Evolutionary conservation across 2,329 filamentous ascomycete species (phyloP).

Genomic region (Calonectria henricotiae): DNA sequence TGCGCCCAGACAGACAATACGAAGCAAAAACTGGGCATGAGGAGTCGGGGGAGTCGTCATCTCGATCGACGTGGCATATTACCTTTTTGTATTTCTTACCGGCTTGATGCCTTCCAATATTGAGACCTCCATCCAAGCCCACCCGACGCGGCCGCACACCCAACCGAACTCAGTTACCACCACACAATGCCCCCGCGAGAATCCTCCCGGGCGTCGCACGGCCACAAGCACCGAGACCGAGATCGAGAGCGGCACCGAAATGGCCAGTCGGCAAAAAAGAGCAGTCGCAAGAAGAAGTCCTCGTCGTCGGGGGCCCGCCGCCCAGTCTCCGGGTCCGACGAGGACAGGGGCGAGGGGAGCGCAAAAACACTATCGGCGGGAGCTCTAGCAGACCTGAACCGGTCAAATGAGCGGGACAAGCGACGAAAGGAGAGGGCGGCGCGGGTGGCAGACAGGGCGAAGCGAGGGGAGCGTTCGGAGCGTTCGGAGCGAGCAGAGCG

Average conservation of each 20-base stretch:
- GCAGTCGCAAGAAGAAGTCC: slow-evolving; percentile 58
- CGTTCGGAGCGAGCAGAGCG: slow-evolving; percentile 33
- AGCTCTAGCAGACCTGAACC: slow-evolving; percentile 78
- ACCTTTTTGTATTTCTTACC: slow-evolving; percentile 29
- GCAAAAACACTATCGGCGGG: slow-evolving; percentile 63
- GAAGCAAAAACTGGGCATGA: slow-evolving; percentile 36
- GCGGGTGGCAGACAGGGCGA: slow-evolving; percentile 30
- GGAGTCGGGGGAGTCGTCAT: slow-evolving; percentile 45
- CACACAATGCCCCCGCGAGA: slow-evolving; percentile 58
- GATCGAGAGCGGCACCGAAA: slow-evolving; percentile 49
- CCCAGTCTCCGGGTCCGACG: slow-evolving; percentile 57
- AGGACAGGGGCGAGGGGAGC: slow-evolving; percentile 51
- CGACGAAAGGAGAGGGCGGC: slow-evolving; percentile 59
- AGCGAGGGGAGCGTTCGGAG: slow-evolving; percentile 39
- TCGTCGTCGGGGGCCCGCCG: slow-evolving; percentile 55
- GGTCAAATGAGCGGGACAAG: slow-evolving; percentile 70
- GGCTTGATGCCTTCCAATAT: slow-evolving; percentile 31
- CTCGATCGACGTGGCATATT: slow-evolving; percentile 30
- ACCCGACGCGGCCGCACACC: slow-evolving; percentile 38
- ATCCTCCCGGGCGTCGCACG: slow-evolving; percentile 55
- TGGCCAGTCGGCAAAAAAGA: slow-evolving; percentile 54
- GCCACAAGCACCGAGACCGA: slow-evolving; percentile 45
- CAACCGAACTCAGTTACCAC: neutral
- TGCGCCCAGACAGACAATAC: slow-evolving; percentile 46
- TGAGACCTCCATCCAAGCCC: slow-evolving; percentile 49